Percentiles rank a stretch among this genome's conserved stretches.
phyloP scores from a whole-genome alignment of 768 basidiomycete genomes.

The Pisolithus microcarpus region DNA sequence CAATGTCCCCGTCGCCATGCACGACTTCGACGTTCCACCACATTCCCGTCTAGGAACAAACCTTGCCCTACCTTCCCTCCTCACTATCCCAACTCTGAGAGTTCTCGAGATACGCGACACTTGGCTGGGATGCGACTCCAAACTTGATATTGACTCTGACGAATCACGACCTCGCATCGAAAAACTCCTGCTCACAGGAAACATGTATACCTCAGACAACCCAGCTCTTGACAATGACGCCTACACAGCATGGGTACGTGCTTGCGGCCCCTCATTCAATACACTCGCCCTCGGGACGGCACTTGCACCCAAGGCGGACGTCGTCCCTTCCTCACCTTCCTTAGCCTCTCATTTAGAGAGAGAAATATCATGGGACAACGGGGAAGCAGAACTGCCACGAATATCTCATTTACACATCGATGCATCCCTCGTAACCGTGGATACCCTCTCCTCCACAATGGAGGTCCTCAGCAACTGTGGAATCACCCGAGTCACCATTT shows the following conservation, averaged over 20 bases:
- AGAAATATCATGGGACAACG: neutral
- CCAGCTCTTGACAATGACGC: constrained; percentile 15
- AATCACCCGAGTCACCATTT: constrained; percentile 18
- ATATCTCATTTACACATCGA: constrained; percentile 19
- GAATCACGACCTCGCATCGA: constrained; percentile 7
- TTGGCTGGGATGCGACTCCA: constrained; percentile 46
- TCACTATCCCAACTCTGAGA: constrained; percentile 54
- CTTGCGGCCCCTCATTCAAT: constrained; percentile 14
- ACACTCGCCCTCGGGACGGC: constrained; percentile 18
- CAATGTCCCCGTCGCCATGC: constrained; percentile 52
- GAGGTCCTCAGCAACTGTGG: constrained; percentile 10
- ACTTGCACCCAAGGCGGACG: constrained; percentile 9
- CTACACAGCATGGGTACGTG: constrained; percentile 19
- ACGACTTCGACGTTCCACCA: constrained; percentile 54
- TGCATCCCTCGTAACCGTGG: constrained; percentile 19
- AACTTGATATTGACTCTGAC: constrained; percentile 6
- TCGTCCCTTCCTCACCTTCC: neutral
- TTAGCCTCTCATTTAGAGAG: neutral
- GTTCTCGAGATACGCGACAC: constrained; percentile 63
- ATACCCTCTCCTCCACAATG: constrained; percentile 19
- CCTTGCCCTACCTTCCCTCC: constrained; percentile 58
- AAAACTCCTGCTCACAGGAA: constrained; percentile 22
- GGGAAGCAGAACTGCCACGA: neutral
- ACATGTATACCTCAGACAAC: constrained; percentile 20
- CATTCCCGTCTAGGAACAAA: constrained; percentile 48